Percentiles rank a stretch among this genome's conserved stretches.
Conservation (phyloP, 192 early-diverging fungal genomes). For the Glomus cerebriforme region DNA sequence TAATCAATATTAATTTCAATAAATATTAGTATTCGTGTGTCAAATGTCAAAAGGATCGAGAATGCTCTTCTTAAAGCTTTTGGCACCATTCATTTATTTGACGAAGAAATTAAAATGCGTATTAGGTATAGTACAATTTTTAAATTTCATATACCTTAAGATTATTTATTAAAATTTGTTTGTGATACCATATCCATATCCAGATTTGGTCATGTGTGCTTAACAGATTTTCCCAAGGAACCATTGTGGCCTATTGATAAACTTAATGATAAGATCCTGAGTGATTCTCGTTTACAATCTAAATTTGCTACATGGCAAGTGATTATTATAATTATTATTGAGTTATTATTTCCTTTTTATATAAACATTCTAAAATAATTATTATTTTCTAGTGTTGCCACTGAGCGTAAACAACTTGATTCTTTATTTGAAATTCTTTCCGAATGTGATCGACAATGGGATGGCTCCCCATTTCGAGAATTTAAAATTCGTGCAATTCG, state of each 20-base stretch:
- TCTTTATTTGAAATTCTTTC: slow-evolving; percentile 35
- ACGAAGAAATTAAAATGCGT: slow-evolving; percentile 43
- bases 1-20: not conserved
- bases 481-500: slow-evolving; percentile 12
- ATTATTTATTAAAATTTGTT: not conserved
- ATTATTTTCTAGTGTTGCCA: slow-evolving; percentile 34
- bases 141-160: too few relatives aligned
- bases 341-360: not conserved
- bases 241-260: slow-evolving; percentile 14
- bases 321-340: not conserved
- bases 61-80: slow-evolving; percentile 31
- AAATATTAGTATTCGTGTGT: slow-evolving; percentile 7
- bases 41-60: slow-evolving; percentile 24
- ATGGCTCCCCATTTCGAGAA: slow-evolving; percentile 10
- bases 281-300: slow-evolving; percentile 34
- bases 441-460: slow-evolving; percentile 15
- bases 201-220: slow-evolving; percentile 45
- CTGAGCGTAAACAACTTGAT: slow-evolving; percentile 15
- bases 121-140: slow-evolving; percentile 16
- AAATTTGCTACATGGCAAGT: slow-evolving; percentile 40
- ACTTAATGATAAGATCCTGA: slow-evolving; percentile 37
- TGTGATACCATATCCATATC: too few relatives aligned
- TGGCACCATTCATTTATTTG: slow-evolving; percentile 38
- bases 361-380: not conserved
- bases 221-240: slow-evolving; percentile 40